Conservation (phyloP, 805 yeast genomes). For the Lachancea sp. region DNA sequence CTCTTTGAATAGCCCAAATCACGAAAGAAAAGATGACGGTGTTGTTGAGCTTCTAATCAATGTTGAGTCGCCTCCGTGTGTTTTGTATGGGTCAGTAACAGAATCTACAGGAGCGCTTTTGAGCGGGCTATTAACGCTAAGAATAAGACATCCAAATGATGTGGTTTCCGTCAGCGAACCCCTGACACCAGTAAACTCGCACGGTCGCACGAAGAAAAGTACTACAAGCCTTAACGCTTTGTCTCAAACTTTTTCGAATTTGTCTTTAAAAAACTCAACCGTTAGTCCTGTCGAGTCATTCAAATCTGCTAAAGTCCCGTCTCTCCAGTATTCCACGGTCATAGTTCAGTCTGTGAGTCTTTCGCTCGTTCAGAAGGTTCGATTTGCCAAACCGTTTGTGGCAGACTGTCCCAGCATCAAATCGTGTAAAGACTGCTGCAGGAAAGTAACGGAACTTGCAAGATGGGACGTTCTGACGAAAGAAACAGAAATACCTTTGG, state of each 20-base stretch:
- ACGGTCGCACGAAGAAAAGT: constrained; percentile 13
- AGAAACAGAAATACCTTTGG: constrained; percentile 51
- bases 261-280: constrained; percentile 14
- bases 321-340: constrained; percentile 22
- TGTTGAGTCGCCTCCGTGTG: constrained; percentile 87
- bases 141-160: constrained; percentile 35
- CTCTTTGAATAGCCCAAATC: constrained; percentile 6
- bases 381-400: constrained; percentile 58
- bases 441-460: constrained; percentile 57
- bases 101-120: constrained; percentile 83
- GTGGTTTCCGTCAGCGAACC: constrained; percentile 12
- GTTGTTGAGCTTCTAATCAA: constrained; percentile 49
- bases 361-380: constrained; percentile 64
- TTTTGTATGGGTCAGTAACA: constrained; percentile 69
- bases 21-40: constrained; percentile 14
- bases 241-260: constrained; percentile 21
- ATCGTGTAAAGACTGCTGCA: constrained; percentile 53
- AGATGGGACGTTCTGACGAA: constrained; percentile 78
- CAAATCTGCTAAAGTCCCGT: not conserved
- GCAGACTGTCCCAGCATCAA: constrained; percentile 45
- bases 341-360: constrained; percentile 54
- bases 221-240: constrained; percentile 12
- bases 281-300: constrained; percentile 19
- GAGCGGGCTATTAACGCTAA: constrained; percentile 68
- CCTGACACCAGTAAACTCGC: constrained; percentile 15